These are phyloP conservation scores for Mucor mucedo DNA, from an alignment of 371 early-diverging fungal genomes.

Conservation along the genomic window DNA sequence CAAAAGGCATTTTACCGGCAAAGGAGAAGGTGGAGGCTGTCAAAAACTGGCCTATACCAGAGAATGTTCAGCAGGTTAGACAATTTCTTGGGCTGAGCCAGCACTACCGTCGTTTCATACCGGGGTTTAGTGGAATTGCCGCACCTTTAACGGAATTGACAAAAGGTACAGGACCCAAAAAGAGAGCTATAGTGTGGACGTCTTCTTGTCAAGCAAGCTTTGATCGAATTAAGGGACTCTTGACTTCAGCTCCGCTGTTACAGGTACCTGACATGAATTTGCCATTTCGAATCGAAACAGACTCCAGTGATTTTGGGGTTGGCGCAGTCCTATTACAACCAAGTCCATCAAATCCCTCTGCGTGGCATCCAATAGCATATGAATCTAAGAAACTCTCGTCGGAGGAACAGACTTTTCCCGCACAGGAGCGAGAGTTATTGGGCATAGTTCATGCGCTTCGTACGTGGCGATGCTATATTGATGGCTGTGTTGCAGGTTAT, in stretches of 20 bases:
- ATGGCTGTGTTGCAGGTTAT: conserved; percentile 26
- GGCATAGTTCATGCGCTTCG: conserved; percentile 28
- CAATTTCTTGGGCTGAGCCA: conserved; percentile 29
- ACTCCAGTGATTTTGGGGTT: too few species aligned
- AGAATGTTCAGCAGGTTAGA: conserved; percentile 31
- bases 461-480: too few species aligned
- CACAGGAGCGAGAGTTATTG: conserved; percentile 34
- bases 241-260: conserved; percentile 21
- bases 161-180: background rate
- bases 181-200: conserved; percentile 15
- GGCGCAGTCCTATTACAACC: conserved; percentile 37
- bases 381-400: too few species aligned
- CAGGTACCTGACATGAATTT: conserved; percentile 24
- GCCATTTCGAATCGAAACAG: conserved; percentile 36
- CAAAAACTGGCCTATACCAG: conserved; percentile 35
- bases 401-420: conserved; percentile 32
- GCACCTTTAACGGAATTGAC: conserved; percentile 43
- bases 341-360: background rate
- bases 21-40: conserved; percentile 36
- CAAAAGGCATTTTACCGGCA: conserved; percentile 31
- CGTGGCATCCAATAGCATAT: conserved; percentile 12
- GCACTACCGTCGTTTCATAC: conserved; percentile 41
- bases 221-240: conserved; percentile 10
- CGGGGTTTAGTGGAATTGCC: conserved; percentile 34
- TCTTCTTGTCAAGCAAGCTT: conserved; percentile 13